phyloP scores from a whole-genome alignment of 495 filamentous ascomycete species.

The Tuber indicum region DNA sequence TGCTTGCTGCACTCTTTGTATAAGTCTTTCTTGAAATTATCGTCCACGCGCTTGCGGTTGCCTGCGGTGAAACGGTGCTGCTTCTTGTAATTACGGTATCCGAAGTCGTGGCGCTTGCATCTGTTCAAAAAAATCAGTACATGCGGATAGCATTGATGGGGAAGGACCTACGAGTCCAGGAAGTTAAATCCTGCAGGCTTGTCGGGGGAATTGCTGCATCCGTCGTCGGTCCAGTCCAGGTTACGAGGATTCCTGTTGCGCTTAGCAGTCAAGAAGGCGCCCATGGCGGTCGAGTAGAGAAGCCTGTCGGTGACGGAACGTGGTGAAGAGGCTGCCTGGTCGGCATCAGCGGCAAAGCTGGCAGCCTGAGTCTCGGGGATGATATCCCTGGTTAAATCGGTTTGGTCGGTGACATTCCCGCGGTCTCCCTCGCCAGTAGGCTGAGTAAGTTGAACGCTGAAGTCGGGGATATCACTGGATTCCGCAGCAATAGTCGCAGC shows the following conservation, averaged over 20 bases:
- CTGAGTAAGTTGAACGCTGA: constrained; percentile 8
- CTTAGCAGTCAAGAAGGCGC: constrained; percentile 24
- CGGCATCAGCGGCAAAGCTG: background rate
- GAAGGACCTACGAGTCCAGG: constrained; percentile 10
- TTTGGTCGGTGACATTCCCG: constrained; percentile 15
- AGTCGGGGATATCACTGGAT: constrained; percentile 4
- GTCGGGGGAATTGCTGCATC: constrained; percentile 47
- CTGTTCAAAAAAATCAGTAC: background rate
- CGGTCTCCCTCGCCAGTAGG: constrained; percentile 15
- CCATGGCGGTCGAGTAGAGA: constrained; percentile 10
- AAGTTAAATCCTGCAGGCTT: constrained; percentile 48
- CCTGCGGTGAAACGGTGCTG: constrained; percentile 45
- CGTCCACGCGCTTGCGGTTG: constrained; percentile 44
- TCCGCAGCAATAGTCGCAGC: background rate
- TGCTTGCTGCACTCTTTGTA: constrained; percentile 32
- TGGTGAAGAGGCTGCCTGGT: background rate
- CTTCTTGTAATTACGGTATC: constrained; percentile 47
- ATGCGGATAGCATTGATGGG: constrained; percentile 5
- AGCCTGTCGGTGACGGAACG: constrained; percentile 15
- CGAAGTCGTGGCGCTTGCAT: constrained; percentile 51
- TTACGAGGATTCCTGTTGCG: constrained; percentile 34
- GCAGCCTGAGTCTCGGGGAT: background rate
- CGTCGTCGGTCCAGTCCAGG: constrained; percentile 46
- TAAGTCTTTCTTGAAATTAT: constrained; percentile 47
- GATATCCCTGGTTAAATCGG: constrained; percentile 20